phyloP scores from a whole-genome alignment of 1,284 basidiomycete genomes.

The Afroboletus lepidellus region DNA sequence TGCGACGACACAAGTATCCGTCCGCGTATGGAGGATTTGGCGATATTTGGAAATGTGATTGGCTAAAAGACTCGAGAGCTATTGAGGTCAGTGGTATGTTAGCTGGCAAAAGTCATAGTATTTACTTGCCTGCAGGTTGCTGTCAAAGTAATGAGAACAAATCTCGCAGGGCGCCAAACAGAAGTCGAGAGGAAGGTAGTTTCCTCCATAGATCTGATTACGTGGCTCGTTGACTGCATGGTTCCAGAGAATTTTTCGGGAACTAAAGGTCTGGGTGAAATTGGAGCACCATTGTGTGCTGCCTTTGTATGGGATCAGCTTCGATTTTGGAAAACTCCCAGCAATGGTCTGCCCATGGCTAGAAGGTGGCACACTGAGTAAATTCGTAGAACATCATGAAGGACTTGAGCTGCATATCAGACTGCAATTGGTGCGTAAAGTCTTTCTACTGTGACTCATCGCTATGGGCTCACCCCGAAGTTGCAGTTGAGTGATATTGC shows the following conservation, averaged over 20 bases:
- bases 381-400: slow-evolving; percentile 18
- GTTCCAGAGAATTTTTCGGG: slow-evolving; percentile 18
- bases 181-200: slow-evolving; percentile 15
- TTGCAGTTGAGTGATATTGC: slow-evolving; percentile 23
- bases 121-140: slow-evolving; percentile 18
- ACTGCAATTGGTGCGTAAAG: slow-evolving; percentile 15
- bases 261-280: slow-evolving; percentile 24
- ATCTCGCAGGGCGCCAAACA: slow-evolving; percentile 6
- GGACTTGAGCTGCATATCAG: slow-evolving; percentile 1
- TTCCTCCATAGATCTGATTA: not conserved
- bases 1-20: slow-evolving; percentile 21
- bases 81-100: slow-evolving; percentile 13
- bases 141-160: slow-evolving; percentile 26
- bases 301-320: slow-evolving; percentile 25
- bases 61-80: slow-evolving; percentile 16
- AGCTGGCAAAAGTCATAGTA: no score
- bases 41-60: slow-evolving; percentile 29
- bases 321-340: slow-evolving; percentile 23
- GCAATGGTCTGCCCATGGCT: slow-evolving; percentile 29
- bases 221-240: not conserved
- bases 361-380: slow-evolving; percentile 19
- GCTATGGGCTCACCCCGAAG: slow-evolving; percentile 2
- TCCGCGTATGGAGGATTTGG: slow-evolving; percentile 29
- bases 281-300: slow-evolving; percentile 26
- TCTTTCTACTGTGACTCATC: not conserved